A percentile compares a stretch with the other conserved stretches of the same genome.
Evolutionary conservation across 1,284 basidiomycete genomes (phyloP).

Genomic region (Puccinia hordei): DNA sequence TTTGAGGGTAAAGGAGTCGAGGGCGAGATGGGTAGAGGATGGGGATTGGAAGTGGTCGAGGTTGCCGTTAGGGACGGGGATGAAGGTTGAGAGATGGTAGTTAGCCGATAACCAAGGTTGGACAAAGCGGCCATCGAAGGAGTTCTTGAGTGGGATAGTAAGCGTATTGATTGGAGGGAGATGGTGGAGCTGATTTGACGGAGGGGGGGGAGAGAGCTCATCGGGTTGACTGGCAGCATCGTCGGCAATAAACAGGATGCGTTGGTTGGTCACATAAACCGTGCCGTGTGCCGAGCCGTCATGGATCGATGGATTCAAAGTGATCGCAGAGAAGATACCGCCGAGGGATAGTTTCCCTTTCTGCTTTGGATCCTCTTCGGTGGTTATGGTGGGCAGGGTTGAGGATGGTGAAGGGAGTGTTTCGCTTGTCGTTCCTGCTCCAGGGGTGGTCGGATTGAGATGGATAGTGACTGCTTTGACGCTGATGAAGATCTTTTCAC

Average conservation of each 20-base stretch:
- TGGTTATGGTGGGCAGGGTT: too few species aligned
- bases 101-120: constrained; percentile 43
- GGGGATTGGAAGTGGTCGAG: not conserved
- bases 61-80: constrained; percentile 28
- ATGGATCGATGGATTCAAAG: not conserved
- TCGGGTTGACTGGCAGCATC: not conserved
- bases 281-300: constrained; percentile 20
- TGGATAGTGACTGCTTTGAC: constrained; percentile 10
- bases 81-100: constrained; percentile 46
- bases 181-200: not conserved
- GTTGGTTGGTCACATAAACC: constrained; percentile 41
- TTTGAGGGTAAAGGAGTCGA: constrained; percentile 35
- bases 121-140: constrained; percentile 36
- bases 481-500: constrained; percentile 34
- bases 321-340: constrained; percentile 4
- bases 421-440: constrained; percentile 26
- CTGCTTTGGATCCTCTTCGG: not conserved
- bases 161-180: constrained; percentile 27
- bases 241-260: constrained; percentile 33
- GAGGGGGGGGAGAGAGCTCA: not conserved
- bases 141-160: constrained; percentile 28
- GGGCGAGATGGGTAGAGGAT: not conserved
- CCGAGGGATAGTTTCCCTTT: constrained; percentile 24
- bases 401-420: not conserved
- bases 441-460: constrained; percentile 23